Conservation (phyloP, 176 grass and related monocot species). For the Lolium multiflorum region DNA sequence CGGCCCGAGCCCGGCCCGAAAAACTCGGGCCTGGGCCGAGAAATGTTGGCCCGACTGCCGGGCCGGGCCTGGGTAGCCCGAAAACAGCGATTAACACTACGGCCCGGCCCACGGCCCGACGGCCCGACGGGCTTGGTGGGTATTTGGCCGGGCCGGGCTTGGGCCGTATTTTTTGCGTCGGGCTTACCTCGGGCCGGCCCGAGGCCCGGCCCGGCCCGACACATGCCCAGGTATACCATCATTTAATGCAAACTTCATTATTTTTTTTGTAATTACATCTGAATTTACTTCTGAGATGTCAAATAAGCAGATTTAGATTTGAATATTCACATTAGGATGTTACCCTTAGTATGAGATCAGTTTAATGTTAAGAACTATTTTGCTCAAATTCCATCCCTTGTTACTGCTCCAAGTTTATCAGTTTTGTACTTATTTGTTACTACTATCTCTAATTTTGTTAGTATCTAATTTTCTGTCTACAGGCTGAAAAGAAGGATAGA, state of each 20-base stretch:
- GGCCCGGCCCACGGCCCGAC: too few relatives aligned
- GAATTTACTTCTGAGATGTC: not conserved
- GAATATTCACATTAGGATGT: not conserved
- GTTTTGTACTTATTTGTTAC: conserved; percentile 4
- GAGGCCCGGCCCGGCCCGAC: too few relatives aligned
- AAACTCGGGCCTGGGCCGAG: too few relatives aligned
- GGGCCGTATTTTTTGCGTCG: too few relatives aligned
- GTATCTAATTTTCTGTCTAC: conserved; percentile 20
- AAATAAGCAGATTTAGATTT: not conserved
- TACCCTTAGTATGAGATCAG: not conserved
- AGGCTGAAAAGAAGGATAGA: conserved; percentile 81
- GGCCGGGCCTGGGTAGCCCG: too few relatives aligned
- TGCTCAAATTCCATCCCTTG: not conserved
- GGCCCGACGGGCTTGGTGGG: too few relatives aligned
- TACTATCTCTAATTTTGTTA: not conserved
- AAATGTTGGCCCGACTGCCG: too few relatives aligned
- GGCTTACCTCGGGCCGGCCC: too few relatives aligned
- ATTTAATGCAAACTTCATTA: not conserved
- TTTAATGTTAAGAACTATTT: not conserved
- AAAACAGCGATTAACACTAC: too few relatives aligned
- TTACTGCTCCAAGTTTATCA: not conserved
- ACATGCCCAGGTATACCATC: too few relatives aligned
- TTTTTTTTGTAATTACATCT: not conserved
- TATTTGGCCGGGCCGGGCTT: too few relatives aligned
- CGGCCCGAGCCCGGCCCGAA: too few relatives aligned